These are phyloP conservation scores for Arxiozyma bovina DNA, from an alignment of 1,139 yeast species.

Conservation along the genomic window DNA sequence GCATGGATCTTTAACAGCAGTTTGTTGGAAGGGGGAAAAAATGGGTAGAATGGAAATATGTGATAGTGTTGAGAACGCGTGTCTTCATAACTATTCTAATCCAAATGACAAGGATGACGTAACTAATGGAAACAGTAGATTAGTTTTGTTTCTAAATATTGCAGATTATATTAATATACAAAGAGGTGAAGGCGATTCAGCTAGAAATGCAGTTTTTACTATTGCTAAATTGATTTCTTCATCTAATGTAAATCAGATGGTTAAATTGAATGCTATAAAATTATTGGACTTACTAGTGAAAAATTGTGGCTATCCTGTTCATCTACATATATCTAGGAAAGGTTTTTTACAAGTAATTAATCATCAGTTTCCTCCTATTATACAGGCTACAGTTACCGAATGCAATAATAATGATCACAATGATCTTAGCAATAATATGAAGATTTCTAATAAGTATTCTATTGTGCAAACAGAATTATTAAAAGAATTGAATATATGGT, in stretches of 20 bases:
- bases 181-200: conserved; percentile 58
- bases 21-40: background rate
- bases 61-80: background rate
- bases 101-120: background rate
- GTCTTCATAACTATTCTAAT: background rate
- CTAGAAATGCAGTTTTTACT: conserved; percentile 86
- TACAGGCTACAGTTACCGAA: background rate
- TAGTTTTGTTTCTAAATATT: conserved; percentile 77
- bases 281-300: conserved; percentile 80
- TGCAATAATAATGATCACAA: no score
- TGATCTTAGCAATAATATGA: background rate
- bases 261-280: conserved; percentile 36
- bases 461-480: conserved; percentile 72
- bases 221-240: conserved; percentile 69
- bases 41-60: background rate
- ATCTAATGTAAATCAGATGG: conserved; percentile 61
- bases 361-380: conserved; percentile 77
- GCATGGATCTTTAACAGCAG: no score
- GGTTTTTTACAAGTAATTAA: conserved; percentile 90
- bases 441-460: conserved; percentile 65
- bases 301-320: conserved; percentile 96
- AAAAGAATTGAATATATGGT: conserved; percentile 93
- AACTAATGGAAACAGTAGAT: conserved; percentile 10
- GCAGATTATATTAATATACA: conserved; percentile 88
- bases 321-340: conserved; percentile 83